Evolutionary conservation across 192 early-diverging fungal genomes (phyloP).

Genomic region (Coemansia sp.): DNA sequence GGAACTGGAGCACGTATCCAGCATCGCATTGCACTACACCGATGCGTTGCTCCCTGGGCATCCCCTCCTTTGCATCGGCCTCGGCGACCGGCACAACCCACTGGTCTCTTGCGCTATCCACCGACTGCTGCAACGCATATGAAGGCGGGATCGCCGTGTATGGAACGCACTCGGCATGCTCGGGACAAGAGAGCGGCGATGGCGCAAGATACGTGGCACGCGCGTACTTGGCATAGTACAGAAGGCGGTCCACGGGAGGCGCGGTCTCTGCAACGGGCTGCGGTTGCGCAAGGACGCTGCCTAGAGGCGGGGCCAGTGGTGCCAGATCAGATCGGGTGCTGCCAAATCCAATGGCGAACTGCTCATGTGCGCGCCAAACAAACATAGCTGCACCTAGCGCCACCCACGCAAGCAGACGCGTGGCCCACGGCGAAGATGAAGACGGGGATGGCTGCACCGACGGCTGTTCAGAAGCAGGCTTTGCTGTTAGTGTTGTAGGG

Average conservation of each 20-base stretch:
- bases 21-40: conserved; percentile 44
- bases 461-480: neutral
- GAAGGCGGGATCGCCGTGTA: conserved; percentile 19
- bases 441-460: neutral
- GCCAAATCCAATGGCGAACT: conserved; percentile 44
- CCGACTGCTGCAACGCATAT: conserved; percentile 5
- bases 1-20: conserved; percentile 37
- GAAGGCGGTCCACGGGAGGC: conserved; percentile 15
- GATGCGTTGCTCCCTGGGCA: conserved; percentile 7
- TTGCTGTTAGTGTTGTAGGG: conserved; percentile 19
- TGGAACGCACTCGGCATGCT: conserved; percentile 45
- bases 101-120: conserved; percentile 25
- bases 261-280: neutral
- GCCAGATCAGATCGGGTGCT: conserved; percentile 33
- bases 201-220: conserved; percentile 29
- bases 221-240: conserved; percentile 16
- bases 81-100: conserved; percentile 24
- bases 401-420: conserved; percentile 17
- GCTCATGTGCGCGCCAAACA: conserved; percentile 40
- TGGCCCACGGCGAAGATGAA: conserved; percentile 9
- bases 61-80: neutral
- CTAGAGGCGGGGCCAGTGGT: conserved; percentile 17
- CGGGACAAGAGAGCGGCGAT: conserved; percentile 39
- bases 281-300: conserved; percentile 19
- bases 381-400: conserved; percentile 9